Evolutionary conservation across 768 basidiomycete species (phyloP).

Genomic region (Termitomyces sp.): DNA sequence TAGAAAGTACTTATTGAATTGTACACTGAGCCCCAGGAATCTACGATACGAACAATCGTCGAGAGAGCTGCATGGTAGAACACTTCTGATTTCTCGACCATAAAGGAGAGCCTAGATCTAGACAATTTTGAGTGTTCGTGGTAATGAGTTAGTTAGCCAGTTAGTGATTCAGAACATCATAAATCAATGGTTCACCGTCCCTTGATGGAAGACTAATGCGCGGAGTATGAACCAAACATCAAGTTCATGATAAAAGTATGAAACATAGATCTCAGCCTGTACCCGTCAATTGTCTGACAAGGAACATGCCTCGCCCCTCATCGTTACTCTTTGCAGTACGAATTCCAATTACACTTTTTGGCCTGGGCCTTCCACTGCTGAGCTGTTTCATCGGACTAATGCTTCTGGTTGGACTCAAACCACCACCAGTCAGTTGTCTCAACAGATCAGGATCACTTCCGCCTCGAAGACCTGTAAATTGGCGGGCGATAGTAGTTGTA

Average conservation of each 20-base stretch:
- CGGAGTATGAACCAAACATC: too few species aligned
- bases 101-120: too few species aligned
- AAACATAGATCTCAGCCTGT: constrained; percentile 14
- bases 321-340: constrained; percentile 56
- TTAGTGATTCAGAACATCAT: too few species aligned
- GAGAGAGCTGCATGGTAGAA: too few species aligned
- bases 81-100: too few species aligned
- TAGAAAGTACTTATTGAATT: too few species aligned
- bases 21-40: too few species aligned
- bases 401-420: constrained; percentile 63
- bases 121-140: too few species aligned
- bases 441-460: constrained; percentile 34
- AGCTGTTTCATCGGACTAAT: constrained; percentile 73
- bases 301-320: constrained; percentile 68
- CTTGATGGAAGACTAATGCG: too few species aligned
- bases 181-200: too few species aligned
- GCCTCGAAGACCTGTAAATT: constrained; percentile 60
- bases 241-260: not conserved
- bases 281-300: constrained; percentile 78
- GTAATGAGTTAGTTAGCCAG: too few species aligned
- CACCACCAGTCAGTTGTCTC: constrained; percentile 63
- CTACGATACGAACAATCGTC: too few species aligned
- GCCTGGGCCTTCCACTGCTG: constrained; percentile 47
- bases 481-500: constrained; percentile 66
- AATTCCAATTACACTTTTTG: constrained; percentile 75